phyloP scores from a whole-genome alignment of 805 yeast genomes.

The Kurtzmaniella fragi region DNA sequence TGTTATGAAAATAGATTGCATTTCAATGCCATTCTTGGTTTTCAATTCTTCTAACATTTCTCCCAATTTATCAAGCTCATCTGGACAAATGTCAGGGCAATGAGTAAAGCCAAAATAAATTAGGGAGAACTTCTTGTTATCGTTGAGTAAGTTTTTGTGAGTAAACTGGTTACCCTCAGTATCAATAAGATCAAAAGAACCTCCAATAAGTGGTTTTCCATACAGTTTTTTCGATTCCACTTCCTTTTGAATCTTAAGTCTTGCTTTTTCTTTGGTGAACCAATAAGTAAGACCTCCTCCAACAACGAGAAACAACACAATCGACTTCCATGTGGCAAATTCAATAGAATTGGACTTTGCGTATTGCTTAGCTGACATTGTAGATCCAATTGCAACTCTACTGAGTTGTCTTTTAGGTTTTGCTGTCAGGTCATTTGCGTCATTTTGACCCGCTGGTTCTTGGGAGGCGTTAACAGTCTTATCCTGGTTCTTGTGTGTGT shows the following conservation, averaged over 20 bases:
- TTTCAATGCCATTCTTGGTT: conserved; percentile 43
- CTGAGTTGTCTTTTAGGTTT: conserved; percentile 58
- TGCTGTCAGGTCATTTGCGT: no score
- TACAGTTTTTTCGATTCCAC: conserved; percentile 83
- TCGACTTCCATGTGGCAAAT: conserved; percentile 83
- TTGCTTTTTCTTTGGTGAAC: conserved; percentile 72
- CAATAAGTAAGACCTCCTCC: conserved; percentile 71
- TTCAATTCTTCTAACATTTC: conserved; percentile 61
- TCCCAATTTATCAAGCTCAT: conserved; percentile 90
- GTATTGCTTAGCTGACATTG: conserved; percentile 27
- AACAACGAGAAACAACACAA: conserved; percentile 55
- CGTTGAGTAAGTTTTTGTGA: conserved; percentile 65
- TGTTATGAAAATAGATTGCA: conserved; percentile 88
- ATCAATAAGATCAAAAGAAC: conserved; percentile 74
- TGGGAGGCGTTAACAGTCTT: no score
- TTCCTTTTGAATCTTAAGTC: conserved; percentile 66
- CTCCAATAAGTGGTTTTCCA: conserved; percentile 93
- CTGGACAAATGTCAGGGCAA: conserved; percentile 99
- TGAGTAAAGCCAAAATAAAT: conserved; percentile 96
- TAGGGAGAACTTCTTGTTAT: conserved; percentile 59
- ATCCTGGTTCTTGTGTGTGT: no score
- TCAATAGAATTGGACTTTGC: conserved; percentile 47
- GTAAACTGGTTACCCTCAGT: conserved; percentile 70
- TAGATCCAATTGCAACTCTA: conserved; percentile 68
- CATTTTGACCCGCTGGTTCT: no score